Base-by-base conservation (phyloP, 2,329 filamentous ascomycete genomes). In the Phialocephala subalpina region DNA sequence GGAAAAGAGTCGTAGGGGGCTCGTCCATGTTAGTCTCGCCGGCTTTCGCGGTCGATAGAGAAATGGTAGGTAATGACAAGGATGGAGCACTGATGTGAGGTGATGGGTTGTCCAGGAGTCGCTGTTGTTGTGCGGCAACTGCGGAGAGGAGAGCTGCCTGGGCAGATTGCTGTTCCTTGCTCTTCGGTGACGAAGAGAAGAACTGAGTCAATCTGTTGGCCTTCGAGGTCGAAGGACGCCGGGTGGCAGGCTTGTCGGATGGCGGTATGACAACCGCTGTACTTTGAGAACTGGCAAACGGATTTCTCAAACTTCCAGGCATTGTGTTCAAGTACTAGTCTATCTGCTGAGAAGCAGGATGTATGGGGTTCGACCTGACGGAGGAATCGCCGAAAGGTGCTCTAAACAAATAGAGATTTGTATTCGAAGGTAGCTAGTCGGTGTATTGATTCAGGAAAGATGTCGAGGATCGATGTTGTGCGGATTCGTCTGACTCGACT, bases 1-100 rank as follows among this genome's bases (percentile, higher is more conserved):
- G 89, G 80, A 97, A 97, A 59, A 98, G 88, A 9, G 87, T 97
- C 58, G 92, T 92, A 16, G 91, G 84, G 58, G 90, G 84, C 73
- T 91, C 87, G 73, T 97, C 91, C 78, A 88, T 87, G 74, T 86
- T 90, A 77, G 89, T 80, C 84, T 96, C 86, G 73, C 92, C 92
- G 69, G 88, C 91, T 35, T 89, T 92, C 58, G 93, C 93, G 49
- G 93, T 94, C 14, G 95, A 97, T 64, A 98, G 86, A 49, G 93
- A 97, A 76, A 98, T 97, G 62, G 91, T 95, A 45, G 95, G 95
- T 74, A 97, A 83, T 57, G 93, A 92, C 70, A 94, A 82, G 65
- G 91, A 90, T 49, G 93, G 86, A 65, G 88, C 86, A 70, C 88
- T 90, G 75, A 93, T 90, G 68, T 88, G 86, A 65, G 87, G 85